Evolutionary conservation across 2,329 filamentous ascomycete species (phyloP).

Genomic region (Cladophialophora yegresii): DNA sequence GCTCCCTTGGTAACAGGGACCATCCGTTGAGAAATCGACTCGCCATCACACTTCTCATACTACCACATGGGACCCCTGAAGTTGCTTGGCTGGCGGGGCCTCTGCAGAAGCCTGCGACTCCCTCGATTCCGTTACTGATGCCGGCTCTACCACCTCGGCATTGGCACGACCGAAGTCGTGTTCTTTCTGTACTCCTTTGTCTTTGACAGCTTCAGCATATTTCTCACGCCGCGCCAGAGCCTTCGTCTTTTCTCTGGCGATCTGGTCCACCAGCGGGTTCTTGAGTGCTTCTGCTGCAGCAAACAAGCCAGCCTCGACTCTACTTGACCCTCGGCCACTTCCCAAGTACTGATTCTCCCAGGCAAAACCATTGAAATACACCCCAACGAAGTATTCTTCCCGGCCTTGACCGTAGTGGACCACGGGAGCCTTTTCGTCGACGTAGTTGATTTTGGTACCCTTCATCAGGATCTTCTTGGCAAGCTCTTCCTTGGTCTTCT

Average conservation of each 20-base stretch:
- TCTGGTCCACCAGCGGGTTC: constrained; percentile 44
- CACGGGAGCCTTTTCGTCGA: constrained; percentile 45
- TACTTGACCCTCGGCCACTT: constrained; percentile 49
- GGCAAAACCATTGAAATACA: constrained; percentile 53
- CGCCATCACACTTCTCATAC: not conserved
- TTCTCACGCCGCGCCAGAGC: constrained; percentile 31
- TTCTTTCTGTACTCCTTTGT: not conserved
- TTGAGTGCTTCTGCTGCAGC: constrained; percentile 50
- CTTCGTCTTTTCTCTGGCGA: constrained; percentile 42
- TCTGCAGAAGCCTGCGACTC: not conserved
- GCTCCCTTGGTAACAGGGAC: not conserved
- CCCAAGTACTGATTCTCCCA: constrained; percentile 49
- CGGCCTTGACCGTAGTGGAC: constrained; percentile 42
- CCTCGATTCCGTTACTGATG: not conserved
- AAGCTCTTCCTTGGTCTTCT: constrained; percentile 57
- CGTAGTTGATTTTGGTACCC: constrained; percentile 63
- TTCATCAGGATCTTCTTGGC: constrained; percentile 56
- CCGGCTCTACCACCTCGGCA: not conserved
- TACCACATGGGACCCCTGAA: not conserved
- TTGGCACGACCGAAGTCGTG: not conserved
- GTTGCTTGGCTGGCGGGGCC: no score
- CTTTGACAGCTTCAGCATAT: constrained; percentile 3
- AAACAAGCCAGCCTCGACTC: constrained; percentile 49
- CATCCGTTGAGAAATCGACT: not conserved
- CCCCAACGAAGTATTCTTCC: constrained; percentile 49